Percentiles rank a stretch among this genome's conserved stretches.
These are phyloP conservation scores for Backusella liffmaniae DNA, from an alignment of 192 early-diverging fungal species.

Conservation along the genomic window DNA sequence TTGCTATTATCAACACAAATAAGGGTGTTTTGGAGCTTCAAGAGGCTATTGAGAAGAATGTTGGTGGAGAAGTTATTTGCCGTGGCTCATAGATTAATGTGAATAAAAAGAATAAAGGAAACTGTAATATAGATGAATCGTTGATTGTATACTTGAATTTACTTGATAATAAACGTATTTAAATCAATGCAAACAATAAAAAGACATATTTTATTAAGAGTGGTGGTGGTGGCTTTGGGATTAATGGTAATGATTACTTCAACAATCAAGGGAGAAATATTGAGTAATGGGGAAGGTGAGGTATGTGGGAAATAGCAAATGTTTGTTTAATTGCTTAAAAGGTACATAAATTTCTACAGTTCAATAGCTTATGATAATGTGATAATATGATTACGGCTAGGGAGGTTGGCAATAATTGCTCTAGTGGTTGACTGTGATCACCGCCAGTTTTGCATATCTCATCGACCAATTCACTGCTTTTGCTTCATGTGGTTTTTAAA, in stretches of 20 bases:
- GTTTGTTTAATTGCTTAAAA: not conserved
- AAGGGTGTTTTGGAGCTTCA: constrained; percentile 88
- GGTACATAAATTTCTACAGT: too few species aligned
- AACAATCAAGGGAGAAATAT: not conserved
- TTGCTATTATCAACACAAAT: constrained; percentile 85
- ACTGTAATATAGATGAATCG: not conserved
- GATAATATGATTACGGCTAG: too few species aligned
- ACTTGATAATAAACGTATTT: not conserved
- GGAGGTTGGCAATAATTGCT: too few species aligned
- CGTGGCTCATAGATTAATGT: constrained; percentile 41
- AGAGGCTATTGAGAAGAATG: constrained; percentile 80
- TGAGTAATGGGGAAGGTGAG: not conserved
- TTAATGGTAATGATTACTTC: not conserved
- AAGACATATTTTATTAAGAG: not conserved
- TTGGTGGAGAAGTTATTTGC: constrained; percentile 89
- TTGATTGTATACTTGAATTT: constrained; percentile 3
- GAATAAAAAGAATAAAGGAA: not conserved
- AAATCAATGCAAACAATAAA: not conserved
- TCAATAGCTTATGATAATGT: too few species aligned
- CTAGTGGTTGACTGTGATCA: too few species aligned
- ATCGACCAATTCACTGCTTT: too few species aligned
- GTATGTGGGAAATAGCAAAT: not conserved
- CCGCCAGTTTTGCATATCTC: too few species aligned
- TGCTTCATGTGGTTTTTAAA: too few species aligned
- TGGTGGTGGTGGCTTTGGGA: not conserved